Evolutionary conservation across 2,329 filamentous ascomycete species (phyloP).

Genomic region (Mollisia scopiformis): DNA sequence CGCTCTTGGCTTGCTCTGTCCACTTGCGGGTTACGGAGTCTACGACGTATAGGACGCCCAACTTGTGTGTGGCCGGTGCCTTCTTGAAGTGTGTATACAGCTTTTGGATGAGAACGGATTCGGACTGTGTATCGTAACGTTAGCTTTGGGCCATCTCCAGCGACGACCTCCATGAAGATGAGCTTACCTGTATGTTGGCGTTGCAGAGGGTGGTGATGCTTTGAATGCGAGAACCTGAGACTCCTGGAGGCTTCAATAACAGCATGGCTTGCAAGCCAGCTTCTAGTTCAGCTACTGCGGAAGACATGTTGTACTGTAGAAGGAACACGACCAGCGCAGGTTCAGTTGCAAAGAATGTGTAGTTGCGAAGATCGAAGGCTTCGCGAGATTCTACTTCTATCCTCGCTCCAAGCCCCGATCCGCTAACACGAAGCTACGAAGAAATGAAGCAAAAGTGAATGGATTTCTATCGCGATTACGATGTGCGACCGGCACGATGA

Average conservation of each 20-base stretch:
- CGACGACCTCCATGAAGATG: constrained; percentile 27
- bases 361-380: constrained; percentile 15
- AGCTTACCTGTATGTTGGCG: constrained; percentile 83
- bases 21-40: constrained; percentile 99
- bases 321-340: constrained; percentile 14
- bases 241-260: constrained; percentile 86
- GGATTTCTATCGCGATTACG: constrained; percentile 29
- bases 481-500: constrained; percentile 25
- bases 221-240: constrained; percentile 89
- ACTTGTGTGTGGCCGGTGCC: constrained; percentile 90
- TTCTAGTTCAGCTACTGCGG: constrained; percentile 89
- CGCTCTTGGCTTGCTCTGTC: constrained; percentile 91
- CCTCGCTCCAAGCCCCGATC: constrained; percentile 21
- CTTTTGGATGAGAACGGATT: constrained; percentile 93
- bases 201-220: constrained; percentile 87
- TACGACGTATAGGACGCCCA: constrained; percentile 99
- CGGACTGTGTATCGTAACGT: constrained; percentile 64
- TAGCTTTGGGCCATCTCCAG: constrained; percentile 13
- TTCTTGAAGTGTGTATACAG: constrained; percentile 98
- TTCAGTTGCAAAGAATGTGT: constrained; percentile 18
- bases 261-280: constrained; percentile 90
- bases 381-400: constrained; percentile 27
- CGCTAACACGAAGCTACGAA: constrained; percentile 32
- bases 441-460: constrained; percentile 25
- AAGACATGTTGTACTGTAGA: constrained; percentile 66